Conservation (phyloP, 257 asterid species). For the Knoxia roxburghii region DNA sequence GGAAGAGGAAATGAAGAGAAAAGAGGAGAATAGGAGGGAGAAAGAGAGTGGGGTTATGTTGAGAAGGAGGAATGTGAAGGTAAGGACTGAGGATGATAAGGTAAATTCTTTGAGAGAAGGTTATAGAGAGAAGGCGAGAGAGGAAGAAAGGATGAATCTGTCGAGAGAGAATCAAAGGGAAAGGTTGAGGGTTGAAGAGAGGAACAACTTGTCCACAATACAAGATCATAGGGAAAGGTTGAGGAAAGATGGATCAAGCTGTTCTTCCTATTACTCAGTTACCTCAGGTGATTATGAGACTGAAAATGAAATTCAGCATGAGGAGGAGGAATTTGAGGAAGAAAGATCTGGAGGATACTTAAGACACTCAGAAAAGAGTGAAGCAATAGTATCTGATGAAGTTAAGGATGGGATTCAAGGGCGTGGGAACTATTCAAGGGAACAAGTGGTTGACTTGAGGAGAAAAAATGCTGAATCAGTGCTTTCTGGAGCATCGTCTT, state of each 20-base stretch:
- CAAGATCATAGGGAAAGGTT: constrained; percentile 38
- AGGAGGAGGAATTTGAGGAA: constrained; percentile 31
- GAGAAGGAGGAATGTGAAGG: constrained; percentile 17
- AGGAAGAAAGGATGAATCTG: constrained; percentile 14
- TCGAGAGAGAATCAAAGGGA: constrained; percentile 27
- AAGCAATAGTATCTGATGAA: constrained; percentile 30
- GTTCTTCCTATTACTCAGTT: constrained; percentile 74
- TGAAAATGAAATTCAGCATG: constrained; percentile 46
- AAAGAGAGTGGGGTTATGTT: constrained; percentile 19
- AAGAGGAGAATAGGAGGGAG: constrained; percentile 31
- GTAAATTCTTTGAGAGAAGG: constrained; percentile 22
- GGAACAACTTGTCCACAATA: constrained; percentile 31
- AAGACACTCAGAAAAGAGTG: constrained; percentile 31
- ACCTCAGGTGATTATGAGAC: constrained; percentile 57
- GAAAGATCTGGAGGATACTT: constrained; percentile 25
- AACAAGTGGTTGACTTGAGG: constrained; percentile 29
- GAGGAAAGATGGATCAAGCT: constrained; percentile 67
- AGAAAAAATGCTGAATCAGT: constrained; percentile 32
- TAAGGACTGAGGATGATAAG: constrained; percentile 27
- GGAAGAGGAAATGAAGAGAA: constrained; percentile 33
- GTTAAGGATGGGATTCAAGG: constrained; percentile 23
- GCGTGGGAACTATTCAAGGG: constrained; percentile 34
- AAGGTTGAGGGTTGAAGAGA: constrained; percentile 41
- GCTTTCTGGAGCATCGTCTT: constrained; percentile 30
- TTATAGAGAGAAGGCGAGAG: neutral